These are phyloP conservation scores for Ceratonia siliqua DNA, from an alignment of 306 rosid genomes.

Conservation along the genomic window DNA sequence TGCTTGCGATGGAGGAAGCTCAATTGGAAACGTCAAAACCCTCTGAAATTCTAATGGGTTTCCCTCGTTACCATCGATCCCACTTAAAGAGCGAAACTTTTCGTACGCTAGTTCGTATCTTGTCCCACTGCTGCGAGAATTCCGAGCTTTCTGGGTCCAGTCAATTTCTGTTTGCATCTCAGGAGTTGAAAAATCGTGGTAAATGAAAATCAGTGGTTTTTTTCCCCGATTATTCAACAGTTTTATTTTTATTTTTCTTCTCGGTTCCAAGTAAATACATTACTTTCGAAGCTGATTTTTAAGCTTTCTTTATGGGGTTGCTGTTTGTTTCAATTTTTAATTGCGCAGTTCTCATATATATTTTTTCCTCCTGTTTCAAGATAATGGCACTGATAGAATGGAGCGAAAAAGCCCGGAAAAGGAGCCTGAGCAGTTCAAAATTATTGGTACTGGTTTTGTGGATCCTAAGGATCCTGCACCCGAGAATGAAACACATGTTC, in stretches of 20 bases:
- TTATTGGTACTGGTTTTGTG: constrained; percentile 13
- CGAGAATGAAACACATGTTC: constrained; percentile 21
- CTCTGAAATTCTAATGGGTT: constrained; percentile 31
- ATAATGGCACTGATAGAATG: constrained; percentile 32
- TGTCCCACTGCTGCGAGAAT: constrained; percentile 48
- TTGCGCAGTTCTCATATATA: background rate
- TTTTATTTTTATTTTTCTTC: background rate
- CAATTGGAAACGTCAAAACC: constrained; percentile 25
- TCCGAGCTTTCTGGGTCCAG: constrained; percentile 22
- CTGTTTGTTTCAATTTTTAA: constrained; percentile 19
- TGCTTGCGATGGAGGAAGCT: constrained; percentile 40
- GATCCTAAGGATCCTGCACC: constrained; percentile 17
- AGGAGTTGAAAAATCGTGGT: constrained; percentile 38
- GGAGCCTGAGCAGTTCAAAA: constrained; percentile 19
- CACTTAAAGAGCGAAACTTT: constrained; percentile 60
- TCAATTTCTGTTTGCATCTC: constrained; percentile 9
- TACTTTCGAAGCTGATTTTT: background rate
- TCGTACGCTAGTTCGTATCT: constrained; percentile 45
- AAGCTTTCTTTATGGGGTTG: background rate
- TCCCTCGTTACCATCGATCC: constrained; percentile 49
- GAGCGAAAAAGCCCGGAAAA: constrained; percentile 36
- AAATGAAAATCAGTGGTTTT: background rate
- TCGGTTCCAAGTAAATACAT: background rate
- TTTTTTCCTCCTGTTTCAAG: constrained; percentile 38
- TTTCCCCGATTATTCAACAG: background rate